Evolutionary conservation across 768 basidiomycete species (phyloP), one percentile per base, ranked within the genome.

Genomic region (Termitomyces sp.): DNA sequence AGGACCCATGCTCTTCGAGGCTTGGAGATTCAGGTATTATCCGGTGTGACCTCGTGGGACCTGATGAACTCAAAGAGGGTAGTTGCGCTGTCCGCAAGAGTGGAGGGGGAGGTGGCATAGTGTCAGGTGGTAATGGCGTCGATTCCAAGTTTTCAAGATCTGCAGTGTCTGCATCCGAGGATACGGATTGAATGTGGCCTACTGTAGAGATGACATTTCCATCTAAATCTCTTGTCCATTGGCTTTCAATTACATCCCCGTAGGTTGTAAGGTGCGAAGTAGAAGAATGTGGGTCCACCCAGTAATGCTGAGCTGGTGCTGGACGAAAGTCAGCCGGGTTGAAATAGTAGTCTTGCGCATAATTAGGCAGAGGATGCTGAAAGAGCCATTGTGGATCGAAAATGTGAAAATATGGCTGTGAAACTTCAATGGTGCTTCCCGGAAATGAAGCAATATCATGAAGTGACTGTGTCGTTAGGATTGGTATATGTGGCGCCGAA

Each of bases 131-230:
- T 25, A 56, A 37, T 35, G 55, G 48, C 34, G 25, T 3, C 12
- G 47, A 48, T 3, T 55, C 50, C 37, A 61, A 32, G 25, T 45
- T 57, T 1, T 58, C 48, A 11, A 61, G 51, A 30, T 58, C 49
- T 32, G 23, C 41, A 19, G 39, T 39, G 16, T 23, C 54, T 46
- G 57, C 57, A n/a, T 58, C 54, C 5, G 60, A 61, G 3, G 40
- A n/a, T 5, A 58, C 17, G 25, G 52, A 37, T 11, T 55, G 50
- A 5, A 58, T 51, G 5, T 42, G 40, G 28, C 54, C 54, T 2
- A 19, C 16, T 3, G 37, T 47, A 8, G 28, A 47, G 3, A 52
- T 5, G 7, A 52, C 0, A 27, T 57, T 45, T 6, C 56, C 56
- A 27, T 57, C 19, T 8, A 17, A 19, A 12, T 57, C 51, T 23